Base-by-base conservation (phyloP, 352 stramenopile genomes). In the Pythium guiyangense region DNA sequence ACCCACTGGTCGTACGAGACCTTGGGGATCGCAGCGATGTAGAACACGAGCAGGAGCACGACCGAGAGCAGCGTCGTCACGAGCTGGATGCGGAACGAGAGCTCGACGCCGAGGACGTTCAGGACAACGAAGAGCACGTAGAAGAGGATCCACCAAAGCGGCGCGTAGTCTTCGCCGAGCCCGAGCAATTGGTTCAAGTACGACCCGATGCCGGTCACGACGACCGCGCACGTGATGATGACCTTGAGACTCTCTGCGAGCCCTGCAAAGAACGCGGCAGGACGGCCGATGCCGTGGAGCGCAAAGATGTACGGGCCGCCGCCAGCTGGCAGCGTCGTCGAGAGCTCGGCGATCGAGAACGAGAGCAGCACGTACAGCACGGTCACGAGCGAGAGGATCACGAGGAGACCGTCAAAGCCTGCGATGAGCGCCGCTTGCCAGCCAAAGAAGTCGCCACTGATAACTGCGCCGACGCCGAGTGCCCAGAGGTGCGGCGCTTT, bases 271-370 rank as follows among this genome's bases (percentile, higher is more conserved):
- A 86, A 89, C 39, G 76, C 76, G 12, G 72, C 68, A 27, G 66
- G 61, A 12, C 62, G 70, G 6, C 72, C 76, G 26, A 89, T 79
- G 22, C 72, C 79, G 44, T 86, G 76, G 22, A 86, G 71, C 26
- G 79, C 74, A 62, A 89, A 89, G 45, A 82, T 52, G 63, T 89
- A 89, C 47, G 79, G 76, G 0, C 79, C 76, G 43, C 76, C 79
- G 40, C 73, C 75, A 0, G 69, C 61, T 2, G 76, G 76, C 39
- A 86, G 61, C 44, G 63, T 87, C 12, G 76, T 80, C 43, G 70
- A 89, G 39, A 89, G 66, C 49, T 87, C 78, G 31, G 75, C 75
- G 54, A 88, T 88, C 40, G 78, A 88, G 68, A 88, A 88, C 55
- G 70, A 76, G 11, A 88, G 63, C 51, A 88, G 52, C 45, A 86